A percentile compares a stretch with the other conserved stretches of the same genome.
Evolutionary conservation across 805 yeast species (phyloP).

Genomic region (Zygosaccharomyces pseudorouxii): DNA sequence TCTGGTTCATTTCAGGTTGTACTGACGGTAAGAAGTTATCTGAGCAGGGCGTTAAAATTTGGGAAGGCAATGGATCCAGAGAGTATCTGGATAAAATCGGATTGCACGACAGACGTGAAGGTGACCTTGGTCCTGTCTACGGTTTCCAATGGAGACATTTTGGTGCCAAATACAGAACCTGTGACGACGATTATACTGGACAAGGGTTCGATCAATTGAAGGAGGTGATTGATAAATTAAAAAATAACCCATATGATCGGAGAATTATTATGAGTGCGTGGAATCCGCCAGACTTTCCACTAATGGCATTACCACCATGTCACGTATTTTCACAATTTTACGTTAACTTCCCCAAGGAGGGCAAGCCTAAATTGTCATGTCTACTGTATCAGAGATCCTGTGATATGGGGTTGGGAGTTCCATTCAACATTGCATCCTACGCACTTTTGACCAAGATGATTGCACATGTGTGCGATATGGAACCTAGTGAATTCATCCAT

Average conservation of each 20-base stretch:
- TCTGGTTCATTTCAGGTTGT: conserved; percentile 89
- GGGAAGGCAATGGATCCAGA: conserved; percentile 98
- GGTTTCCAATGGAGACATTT: conserved; percentile 99
- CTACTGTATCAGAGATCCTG: conserved; percentile 94
- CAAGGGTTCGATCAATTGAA: conserved; percentile 88
- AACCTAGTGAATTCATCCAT: conserved; percentile 92
- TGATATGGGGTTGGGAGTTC: conserved; percentile 99
- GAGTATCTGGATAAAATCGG: conserved; percentile 86
- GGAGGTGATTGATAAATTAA: conserved; percentile 71
- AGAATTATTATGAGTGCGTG: conserved; percentile 94
- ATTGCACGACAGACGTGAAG: conserved; percentile 72
- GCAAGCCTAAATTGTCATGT: conserved; percentile 73
- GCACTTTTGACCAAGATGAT: conserved; percentile 91
- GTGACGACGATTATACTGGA: conserved; percentile 82
- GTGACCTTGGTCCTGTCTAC: conserved; percentile 96
- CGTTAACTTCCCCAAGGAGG: conserved; percentile 69
- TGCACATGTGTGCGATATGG: conserved; percentile 92
- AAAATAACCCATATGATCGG: conserved; percentile 88
- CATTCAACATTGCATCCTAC: conserved; percentile 95
- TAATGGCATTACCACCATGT: conserved; percentile 98
- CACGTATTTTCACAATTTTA: conserved; percentile 95
- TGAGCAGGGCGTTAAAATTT: conserved; percentile 87
- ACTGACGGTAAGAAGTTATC: conserved; percentile 79
- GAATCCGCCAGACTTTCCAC: conserved; percentile 93
- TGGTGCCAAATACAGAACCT: conserved; percentile 86